Evolutionary conservation across 352 stramenopile species (phyloP).

Genomic region (Albugo candida): DNA sequence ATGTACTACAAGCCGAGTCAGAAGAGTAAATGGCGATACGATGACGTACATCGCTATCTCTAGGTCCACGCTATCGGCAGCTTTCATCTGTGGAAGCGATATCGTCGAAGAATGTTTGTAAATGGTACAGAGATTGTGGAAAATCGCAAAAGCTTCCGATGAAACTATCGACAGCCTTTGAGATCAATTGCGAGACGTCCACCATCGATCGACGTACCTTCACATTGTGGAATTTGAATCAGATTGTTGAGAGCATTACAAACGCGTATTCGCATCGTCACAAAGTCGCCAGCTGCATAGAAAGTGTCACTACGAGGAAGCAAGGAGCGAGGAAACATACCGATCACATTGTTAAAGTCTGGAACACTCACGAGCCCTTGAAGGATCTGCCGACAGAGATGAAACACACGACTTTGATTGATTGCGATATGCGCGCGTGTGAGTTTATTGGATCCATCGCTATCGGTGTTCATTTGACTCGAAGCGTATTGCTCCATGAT

Average conservation of each 20-base stretch:
- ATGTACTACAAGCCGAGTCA: conserved; percentile 12
- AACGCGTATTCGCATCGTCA: conserved; percentile 61
- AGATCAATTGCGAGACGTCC: no score
- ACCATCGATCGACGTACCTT: conserved; percentile 9
- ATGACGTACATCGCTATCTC: neutral
- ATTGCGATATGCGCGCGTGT: conserved; percentile 29
- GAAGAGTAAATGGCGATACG: neutral
- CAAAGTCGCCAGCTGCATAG: conserved; percentile 35
- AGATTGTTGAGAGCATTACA: conserved; percentile 73
- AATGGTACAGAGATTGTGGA: conserved; percentile 55
- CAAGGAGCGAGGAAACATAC: conserved; percentile 8
- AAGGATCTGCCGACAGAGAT: conserved; percentile 34
- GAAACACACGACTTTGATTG: conserved; percentile 1
- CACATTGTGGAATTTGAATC: conserved; percentile 33
- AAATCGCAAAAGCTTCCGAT: conserved; percentile 13
- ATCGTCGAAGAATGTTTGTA: conserved; percentile 21
- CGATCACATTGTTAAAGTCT: conserved; percentile 24
- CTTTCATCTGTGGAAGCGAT: no score
- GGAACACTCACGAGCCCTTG: conserved; percentile 62
- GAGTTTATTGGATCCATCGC: conserved; percentile 7
- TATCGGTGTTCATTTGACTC: conserved; percentile 36
- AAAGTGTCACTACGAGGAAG: conserved; percentile 3
- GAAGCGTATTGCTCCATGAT: conserved; percentile 66
- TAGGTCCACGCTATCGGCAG: no score
- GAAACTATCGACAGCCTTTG: neutral